phyloP scores from a whole-genome alignment of 2,329 filamentous ascomycete genomes.

The Sporothrix curviconia region DNA sequence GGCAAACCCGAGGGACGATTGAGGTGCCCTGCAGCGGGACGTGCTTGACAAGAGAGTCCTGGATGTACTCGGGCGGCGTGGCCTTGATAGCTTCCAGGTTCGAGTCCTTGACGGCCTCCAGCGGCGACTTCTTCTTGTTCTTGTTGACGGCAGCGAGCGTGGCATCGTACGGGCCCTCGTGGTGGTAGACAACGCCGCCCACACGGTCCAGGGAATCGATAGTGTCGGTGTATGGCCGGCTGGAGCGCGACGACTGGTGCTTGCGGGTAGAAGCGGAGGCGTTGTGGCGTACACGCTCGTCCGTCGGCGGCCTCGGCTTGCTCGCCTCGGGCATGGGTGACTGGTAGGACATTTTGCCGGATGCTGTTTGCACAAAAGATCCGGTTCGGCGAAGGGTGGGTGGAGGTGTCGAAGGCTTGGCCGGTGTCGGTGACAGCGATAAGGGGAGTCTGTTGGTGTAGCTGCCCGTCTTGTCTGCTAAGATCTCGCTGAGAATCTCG shows the following conservation, averaged over 20 bases:
- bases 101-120: constrained; percentile 66
- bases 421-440: neutral
- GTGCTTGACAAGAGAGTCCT: constrained; percentile 65
- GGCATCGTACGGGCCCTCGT: constrained; percentile 86
- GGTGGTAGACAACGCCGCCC: constrained; percentile 65
- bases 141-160: constrained; percentile 68
- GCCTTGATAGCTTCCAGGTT: constrained; percentile 74
- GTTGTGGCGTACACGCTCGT: neutral
- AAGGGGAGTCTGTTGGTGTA: neutral
- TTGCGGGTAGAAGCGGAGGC: constrained; percentile 5
- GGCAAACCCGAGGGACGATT: constrained; percentile 60
- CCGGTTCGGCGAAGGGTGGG: constrained; percentile 7
- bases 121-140: constrained; percentile 55
- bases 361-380: neutral
- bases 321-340: neutral
- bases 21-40: constrained; percentile 77
- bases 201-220: constrained; percentile 71
- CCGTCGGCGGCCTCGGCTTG: neutral
- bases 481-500: constrained; percentile 10
- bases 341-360: constrained; percentile 5
- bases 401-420: neutral
- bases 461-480: constrained; percentile 10
- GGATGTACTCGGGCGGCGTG: constrained; percentile 70
- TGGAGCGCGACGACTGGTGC: constrained; percentile 56
- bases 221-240: constrained; percentile 62